phyloP scores from a whole-genome alignment of 345 rosid genomes.

The Camelina laxa region DNA sequence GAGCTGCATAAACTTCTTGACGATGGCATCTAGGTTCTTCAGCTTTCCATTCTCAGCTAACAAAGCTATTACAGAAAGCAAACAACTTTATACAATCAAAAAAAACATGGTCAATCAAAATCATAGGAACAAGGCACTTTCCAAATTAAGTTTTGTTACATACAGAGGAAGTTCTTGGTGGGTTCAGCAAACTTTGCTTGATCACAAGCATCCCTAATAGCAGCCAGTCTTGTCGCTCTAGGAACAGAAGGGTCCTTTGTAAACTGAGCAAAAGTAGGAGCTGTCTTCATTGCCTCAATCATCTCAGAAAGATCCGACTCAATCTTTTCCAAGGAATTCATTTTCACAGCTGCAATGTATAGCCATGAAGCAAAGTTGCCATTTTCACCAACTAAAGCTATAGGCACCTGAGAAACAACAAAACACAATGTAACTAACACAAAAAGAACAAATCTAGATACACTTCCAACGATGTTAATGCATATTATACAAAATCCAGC shows the following conservation, averaged over 20 bases:
- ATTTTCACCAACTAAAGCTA: conserved; percentile 71
- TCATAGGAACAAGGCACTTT: neutral
- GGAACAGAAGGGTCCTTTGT: conserved; percentile 82
- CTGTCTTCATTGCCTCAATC: conserved; percentile 65
- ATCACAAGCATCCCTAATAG: conserved; percentile 60
- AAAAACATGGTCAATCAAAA: neutral
- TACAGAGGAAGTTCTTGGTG: conserved; percentile 89
- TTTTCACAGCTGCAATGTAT: conserved; percentile 68
- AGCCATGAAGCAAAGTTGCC: conserved; percentile 94
- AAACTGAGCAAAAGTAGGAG: conserved; percentile 68
- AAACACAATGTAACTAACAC: conserved; percentile 15
- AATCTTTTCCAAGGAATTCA: conserved; percentile 71
- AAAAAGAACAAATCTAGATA: neutral
- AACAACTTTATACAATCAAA: neutral
- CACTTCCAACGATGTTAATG: neutral
- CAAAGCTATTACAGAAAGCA: conserved; percentile 49
- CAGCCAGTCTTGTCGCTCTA: conserved; percentile 57
- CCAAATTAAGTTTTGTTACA: conserved; percentile 7
- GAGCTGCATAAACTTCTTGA: conserved; percentile 67
- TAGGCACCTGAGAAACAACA: conserved; percentile 60
- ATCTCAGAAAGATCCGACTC: conserved; percentile 74
- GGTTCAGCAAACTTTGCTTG: conserved; percentile 71
- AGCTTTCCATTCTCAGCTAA: conserved; percentile 90
- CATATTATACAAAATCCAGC: neutral
- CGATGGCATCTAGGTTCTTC: conserved; percentile 62